Evolutionary conservation across 2,329 filamentous ascomycete genomes (phyloP), one percentile per base, ranked within the genome.

Genomic region (Neopestalotiopsis sp.): DNA sequence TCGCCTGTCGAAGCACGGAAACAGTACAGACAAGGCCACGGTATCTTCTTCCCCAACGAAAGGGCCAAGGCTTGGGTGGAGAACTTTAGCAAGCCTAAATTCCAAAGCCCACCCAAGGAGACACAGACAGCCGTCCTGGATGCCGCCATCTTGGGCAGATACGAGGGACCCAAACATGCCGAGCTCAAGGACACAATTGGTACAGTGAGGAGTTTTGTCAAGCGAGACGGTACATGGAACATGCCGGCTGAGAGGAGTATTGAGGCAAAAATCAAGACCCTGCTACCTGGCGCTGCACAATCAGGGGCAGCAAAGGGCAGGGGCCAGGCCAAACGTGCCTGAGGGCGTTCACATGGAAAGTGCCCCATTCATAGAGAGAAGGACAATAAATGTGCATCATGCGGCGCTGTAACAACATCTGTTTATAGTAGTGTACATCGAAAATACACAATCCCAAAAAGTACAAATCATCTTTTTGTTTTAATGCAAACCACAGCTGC

Each of bases 21-120:
- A 38, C 72, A 70, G 68, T 74, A 72, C 59, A 66, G 64, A 14
- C 65, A 76, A 42, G 75, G 75, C 69, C 71, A 72, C 68, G 81
- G 81, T n/a, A 69, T 81, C 4, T 83, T 83, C 68, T 79, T 84
- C 71, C 78, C 81, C 68, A 76, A 73, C 24, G 30, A 71, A 38
- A 77, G 74, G 67, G 78, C 78, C 75, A 78, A 76, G 74, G 73
- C 73, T 38, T 78, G 74, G 74, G 59, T 34, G n/a, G 40, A 34
- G 7, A 62, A 20, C 28, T 13, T 34, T 12, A 68, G 72, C 63
- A 57, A 65, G 20, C 38, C 61, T 10, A 70, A 72, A 65, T 67
- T 71, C 56, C 57, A 71, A n/a, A 73, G 69, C 13, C 73, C 77
- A 42, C 68, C 71, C 60, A 68, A 71, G 57, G 72, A 69, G 65